phyloP scores from a whole-genome alignment of 306 rosid genomes.

The Vigna trinervia region DNA sequence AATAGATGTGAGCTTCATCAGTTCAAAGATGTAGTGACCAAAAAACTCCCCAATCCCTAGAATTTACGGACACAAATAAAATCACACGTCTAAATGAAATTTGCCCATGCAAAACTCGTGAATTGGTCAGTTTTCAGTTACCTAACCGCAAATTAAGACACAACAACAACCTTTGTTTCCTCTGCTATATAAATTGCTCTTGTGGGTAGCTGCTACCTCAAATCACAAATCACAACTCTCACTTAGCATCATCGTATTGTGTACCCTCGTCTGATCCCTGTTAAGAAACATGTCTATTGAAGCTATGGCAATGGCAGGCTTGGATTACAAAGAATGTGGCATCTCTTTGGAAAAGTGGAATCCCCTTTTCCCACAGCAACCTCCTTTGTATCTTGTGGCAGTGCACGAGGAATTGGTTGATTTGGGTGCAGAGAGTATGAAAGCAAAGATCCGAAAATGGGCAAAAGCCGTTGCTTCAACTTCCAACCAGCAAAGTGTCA shows the following conservation, averaged over 20 bases:
- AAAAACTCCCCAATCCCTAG: not conserved
- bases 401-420: not conserved
- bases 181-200: constrained; percentile 26
- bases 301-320: constrained; percentile 59
- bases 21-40: not conserved
- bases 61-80: too few species aligned
- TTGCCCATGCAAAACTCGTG: constrained; percentile 35
- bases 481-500: constrained; percentile 31
- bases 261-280: not conserved
- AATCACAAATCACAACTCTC: not conserved
- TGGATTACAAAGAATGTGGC: constrained; percentile 45
- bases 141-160: not conserved
- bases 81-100: constrained; percentile 21
- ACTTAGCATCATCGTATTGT: not conserved
- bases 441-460: constrained; percentile 37
- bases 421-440: constrained; percentile 31
- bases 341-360: constrained; percentile 43
- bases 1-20: not conserved
- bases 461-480: constrained; percentile 35
- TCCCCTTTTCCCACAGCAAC: not conserved
- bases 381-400: constrained; percentile 43
- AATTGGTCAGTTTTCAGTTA: constrained; percentile 2
- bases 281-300: constrained; percentile 42
- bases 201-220: not conserved
- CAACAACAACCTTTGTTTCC: not conserved